phyloP scores from a whole-genome alignment of 345 rosid species.

The Sapria himalayana region DNA sequence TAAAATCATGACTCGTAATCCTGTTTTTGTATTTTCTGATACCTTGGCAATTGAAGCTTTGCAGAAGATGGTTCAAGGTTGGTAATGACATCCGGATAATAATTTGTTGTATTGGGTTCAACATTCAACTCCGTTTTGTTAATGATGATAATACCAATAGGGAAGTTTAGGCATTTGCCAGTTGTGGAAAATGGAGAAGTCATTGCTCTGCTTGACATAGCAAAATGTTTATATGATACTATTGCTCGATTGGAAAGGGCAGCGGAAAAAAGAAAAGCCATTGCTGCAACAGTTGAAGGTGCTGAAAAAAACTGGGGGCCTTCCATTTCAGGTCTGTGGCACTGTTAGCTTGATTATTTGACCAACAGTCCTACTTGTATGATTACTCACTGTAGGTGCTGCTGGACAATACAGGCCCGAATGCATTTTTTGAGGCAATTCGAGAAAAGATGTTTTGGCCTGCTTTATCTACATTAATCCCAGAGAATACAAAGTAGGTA shows the following conservation, averaged over 20 bases:
- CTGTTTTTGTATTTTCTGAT: conserved; percentile 80
- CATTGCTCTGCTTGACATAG: conserved; percentile 86
- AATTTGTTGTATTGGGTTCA: not conserved
- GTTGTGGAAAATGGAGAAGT: conserved; percentile 99
- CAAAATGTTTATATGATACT: conserved; percentile 94
- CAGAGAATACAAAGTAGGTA: conserved; percentile 97
- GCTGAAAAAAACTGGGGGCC: conserved; percentile 90
- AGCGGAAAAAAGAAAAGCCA: conserved; percentile 96
- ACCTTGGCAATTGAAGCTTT: conserved; percentile 97
- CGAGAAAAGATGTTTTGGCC: conserved; percentile 90
- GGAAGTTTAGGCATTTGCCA: conserved; percentile 94
- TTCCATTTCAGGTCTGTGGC: conserved; percentile 45
- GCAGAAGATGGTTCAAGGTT: conserved; percentile 97
- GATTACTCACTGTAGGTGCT: not conserved
- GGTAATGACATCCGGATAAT: conserved; percentile 10
- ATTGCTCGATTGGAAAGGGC: conserved; percentile 99
- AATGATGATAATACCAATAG: conserved; percentile 17
- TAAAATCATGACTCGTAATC: conserved; percentile 93
- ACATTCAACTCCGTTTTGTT: not conserved
- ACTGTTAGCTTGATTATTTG: not conserved
- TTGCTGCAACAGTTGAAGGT: conserved; percentile 99
- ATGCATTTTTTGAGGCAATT: conserved; percentile 73
- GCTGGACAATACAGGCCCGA: conserved; percentile 57
- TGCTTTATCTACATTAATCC: conserved; percentile 57
- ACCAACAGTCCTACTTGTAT: not conserved